Conservation (phyloP, 2,329 filamentous ascomycete genomes). For the Ophiocordyceps camponoti-floridani region DNA sequence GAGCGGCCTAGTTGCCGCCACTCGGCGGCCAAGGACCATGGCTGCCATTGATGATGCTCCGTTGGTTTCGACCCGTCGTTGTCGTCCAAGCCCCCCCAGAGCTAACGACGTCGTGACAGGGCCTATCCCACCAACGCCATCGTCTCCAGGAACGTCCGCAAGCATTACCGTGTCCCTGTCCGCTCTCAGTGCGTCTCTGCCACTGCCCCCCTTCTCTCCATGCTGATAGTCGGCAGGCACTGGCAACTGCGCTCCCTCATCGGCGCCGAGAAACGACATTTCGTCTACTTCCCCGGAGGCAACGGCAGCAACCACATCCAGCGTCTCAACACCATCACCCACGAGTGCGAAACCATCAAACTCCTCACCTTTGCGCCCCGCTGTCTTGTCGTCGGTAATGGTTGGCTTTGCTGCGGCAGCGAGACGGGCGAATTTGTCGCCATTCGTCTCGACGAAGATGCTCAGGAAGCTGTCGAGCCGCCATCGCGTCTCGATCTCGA, state of each 20-base stretch:
- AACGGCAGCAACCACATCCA: constrained; percentile 47
- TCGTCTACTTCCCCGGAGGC: constrained; percentile 73
- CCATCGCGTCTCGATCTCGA: constrained; percentile 7
- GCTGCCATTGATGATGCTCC: constrained; percentile 34
- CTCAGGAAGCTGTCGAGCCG: constrained; percentile 10
- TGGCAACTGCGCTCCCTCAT: constrained; percentile 85
- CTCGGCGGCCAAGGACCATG: constrained; percentile 18
- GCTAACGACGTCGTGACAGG: constrained; percentile 18
- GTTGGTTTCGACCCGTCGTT: constrained; percentile 16
- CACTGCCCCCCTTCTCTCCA: not conserved
- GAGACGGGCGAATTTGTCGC: constrained; percentile 76
- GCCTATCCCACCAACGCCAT: constrained; percentile 48
- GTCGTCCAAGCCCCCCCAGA: not conserved
- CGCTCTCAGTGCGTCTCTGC: constrained; percentile 37
- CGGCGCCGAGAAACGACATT: constrained; percentile 56
- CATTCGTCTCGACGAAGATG: constrained; percentile 39
- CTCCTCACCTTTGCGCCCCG: constrained; percentile 56
- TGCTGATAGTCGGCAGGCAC: constrained; percentile 32
- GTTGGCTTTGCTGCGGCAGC: constrained; percentile 83
- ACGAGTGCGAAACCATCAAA: constrained; percentile 56
- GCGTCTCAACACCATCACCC: constrained; percentile 48
- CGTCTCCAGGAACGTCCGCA: constrained; percentile 40
- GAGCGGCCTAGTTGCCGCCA: constrained; percentile 1
- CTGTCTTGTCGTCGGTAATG: constrained; percentile 71
- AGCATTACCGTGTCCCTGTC: constrained; percentile 50